Evolutionary conservation across 2,329 filamentous ascomycete genomes (phyloP), one percentile per base, ranked within the genome.

Genomic region (Cercospora zeae-maydis): DNA sequence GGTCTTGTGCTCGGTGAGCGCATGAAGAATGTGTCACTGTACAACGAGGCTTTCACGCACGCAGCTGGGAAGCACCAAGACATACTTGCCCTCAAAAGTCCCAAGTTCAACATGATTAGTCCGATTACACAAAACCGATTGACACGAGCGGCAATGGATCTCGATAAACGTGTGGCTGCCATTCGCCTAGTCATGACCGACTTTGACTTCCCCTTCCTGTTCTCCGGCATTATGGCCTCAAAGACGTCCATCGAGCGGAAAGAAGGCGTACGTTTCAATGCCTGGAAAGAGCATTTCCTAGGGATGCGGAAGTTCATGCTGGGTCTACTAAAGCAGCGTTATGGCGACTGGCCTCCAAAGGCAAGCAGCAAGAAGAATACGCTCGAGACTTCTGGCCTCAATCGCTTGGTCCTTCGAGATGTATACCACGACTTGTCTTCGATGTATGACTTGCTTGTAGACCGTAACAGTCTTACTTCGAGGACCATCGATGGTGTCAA

Each of bases 41-140:
- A 96, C 77, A 91, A 91, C 63, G 92, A 97, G 76, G 92, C 91
- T 0, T 98, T 97, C 72, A 87, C 92, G 4, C 95, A 98, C 75
- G 92, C 88, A 0, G 92, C 91, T 9, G 95, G 93, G 55, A 96
- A 95, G 76, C 91, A 84, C 66, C 82, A 93, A 63, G 84, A 90
- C 19, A 83, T 92, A 33, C 86, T 92, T 63, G 83, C 87, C 59
- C 78, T 92, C 52, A 84, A 86, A 47, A 87, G 86, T 55, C 85
- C 87, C 0, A 85, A 95, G 53, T 93, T 87, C 75, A 80, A 83
- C 27, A 81, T 89, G 70, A 84, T 98, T 45, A 90, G 88, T 1
- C 76, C 80, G 0, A 83, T 85, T 65, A 96, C 93, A 0, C 85
- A 86, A 51, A 89, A 91, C 69, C 86, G 90, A n/a, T 80, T 98